Evolutionary conservation across 1,284 basidiomycete genomes (phyloP), one percentile per base, ranked within the genome.

Genomic region (Apiotrichum gracile): DNA sequence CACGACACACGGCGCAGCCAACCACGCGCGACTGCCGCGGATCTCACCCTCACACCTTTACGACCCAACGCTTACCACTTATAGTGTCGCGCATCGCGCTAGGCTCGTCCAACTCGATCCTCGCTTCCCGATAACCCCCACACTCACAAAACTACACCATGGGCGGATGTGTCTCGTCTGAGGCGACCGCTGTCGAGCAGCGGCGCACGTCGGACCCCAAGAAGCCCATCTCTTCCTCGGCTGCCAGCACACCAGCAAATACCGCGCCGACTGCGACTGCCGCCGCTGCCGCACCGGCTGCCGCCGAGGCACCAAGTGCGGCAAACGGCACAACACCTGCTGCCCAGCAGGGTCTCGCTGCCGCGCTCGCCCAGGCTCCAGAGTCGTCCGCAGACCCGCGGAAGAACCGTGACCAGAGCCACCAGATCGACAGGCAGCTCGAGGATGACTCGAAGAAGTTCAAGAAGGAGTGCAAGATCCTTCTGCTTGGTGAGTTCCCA

Each of bases 391-490:
- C 24, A 57, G 24, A 62, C 44, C 41, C 49, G n/a, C 51, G 59
- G 34, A 64, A 63, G 47, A 83, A 80, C 61, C 85, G 81, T 69
- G 81, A 84, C 60, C 80, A 81, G 67, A 88, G 85, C 49, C 75
- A 78, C 55, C 70, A 71, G 49, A 81, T 81, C 52, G 80, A 81
- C 67, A 75, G 76, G 57, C 77, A 79, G 66, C 66, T 82, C 34
- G 79, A 81, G 58, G 80, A 82, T 57, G 80, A 81, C 64, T 74
- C 71, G 37, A 77, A 73, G 58, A 78, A 78, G 75, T 88, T 89
- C 65, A 87, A 86, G 74, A 86, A 87, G 69, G 92, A 96, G 76
- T 93, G 88, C 81, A 97, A 97, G 80, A 92, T 97, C 62, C 76
- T 97, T 24, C 79, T 97, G 21, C 80, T 97, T 6, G 92, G 91